Evolutionary conservation across 352 stramenopile species (phyloP).

Genomic region (Nothophytophthora sp.): DNA sequence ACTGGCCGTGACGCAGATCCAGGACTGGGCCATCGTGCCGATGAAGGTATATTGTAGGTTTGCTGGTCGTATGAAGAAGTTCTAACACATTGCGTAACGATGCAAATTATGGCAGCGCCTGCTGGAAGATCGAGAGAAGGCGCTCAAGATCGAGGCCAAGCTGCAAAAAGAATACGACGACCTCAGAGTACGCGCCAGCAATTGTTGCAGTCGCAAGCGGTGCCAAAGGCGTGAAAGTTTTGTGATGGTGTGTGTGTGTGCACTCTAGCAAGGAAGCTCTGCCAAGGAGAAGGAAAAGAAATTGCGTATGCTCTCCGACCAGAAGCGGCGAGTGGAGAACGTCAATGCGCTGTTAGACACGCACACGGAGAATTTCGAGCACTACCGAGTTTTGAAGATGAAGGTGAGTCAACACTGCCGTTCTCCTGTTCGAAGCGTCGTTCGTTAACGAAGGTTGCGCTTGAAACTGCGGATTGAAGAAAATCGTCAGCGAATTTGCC

Average conservation of each 20-base stretch:
- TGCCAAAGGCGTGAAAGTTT: constrained; percentile 1
- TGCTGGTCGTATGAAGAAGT: neutral
- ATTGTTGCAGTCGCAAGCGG: neutral
- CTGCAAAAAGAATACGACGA: constrained; percentile 82
- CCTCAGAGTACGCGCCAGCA: constrained; percentile 30
- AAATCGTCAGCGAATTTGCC: constrained; percentile 71
- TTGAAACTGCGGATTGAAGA: constrained; percentile 33
- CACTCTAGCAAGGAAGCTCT: constrained; percentile 37
- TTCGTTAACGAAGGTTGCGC: neutral
- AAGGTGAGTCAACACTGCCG: constrained; percentile 41
- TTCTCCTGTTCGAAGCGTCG: neutral
- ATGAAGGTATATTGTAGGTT: constrained; percentile 54
- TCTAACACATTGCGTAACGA: neutral
- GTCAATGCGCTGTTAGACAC: constrained; percentile 71
- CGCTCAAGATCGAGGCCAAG: constrained; percentile 74
- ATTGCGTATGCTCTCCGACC: constrained; percentile 77
- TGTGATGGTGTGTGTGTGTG: neutral
- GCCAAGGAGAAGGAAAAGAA: constrained; percentile 82
- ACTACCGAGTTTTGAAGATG: constrained; percentile 74
- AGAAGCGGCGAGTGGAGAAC: constrained; percentile 84
- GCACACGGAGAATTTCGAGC: constrained; percentile 78
- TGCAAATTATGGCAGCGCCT: constrained; percentile 37
- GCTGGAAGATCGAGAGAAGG: constrained; percentile 83
- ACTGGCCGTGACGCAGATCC: constrained; percentile 68
- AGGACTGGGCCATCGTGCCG: constrained; percentile 81